Evolutionary conservation across 257 asterid genomes (phyloP), one percentile per base, ranked within the genome.

Genomic region (Cinchona pubescens): DNA sequence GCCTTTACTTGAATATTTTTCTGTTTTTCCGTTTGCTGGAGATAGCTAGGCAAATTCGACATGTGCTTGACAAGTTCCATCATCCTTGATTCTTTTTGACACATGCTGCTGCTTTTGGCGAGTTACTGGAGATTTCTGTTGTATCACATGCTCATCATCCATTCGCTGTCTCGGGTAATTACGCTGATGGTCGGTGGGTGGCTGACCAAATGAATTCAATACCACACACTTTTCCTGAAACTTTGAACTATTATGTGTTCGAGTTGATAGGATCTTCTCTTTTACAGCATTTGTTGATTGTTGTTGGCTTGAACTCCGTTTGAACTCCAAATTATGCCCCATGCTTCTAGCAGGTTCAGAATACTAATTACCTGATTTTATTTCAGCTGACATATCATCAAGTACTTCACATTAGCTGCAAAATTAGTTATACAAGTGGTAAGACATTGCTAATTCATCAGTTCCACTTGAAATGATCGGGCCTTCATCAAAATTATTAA

Each of bases 61-160:
- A 95, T 95, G 88, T 95, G 89, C 85, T 83, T 88, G 76, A 95
- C 89, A 48, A 95, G 94, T 86, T 95, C 99, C 16, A n/a, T 88
- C 91, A 61, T 86, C 94, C 72, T 84, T 85, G 67, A 73, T 74
- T 49, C 53, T 67, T 72, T 64, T 78, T 64, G 77, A 77, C 64
- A 74, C 80, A 32, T 45, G 70, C 69, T 16, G 78, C 45, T 78
- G 79, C 71, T 80, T 88, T 53, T 70, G 80, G 75, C 63, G 75
- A 79, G 68, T 79, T 73, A 72, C 79, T 3, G 88, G 85, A 71
- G 84, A 73, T 58, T 75, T 81, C 55, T 76, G 76, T 67, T 65
- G 82, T 71, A 77, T 21, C 63, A 63, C 83, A 53, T 75, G 82
- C 76, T 76, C 87, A 53, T 76, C 65, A 67, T 68, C 78, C 37